Evolutionary conservation across 2,329 filamentous ascomycete species (phyloP).

Genomic region (Mycocentrospora acerina): DNA sequence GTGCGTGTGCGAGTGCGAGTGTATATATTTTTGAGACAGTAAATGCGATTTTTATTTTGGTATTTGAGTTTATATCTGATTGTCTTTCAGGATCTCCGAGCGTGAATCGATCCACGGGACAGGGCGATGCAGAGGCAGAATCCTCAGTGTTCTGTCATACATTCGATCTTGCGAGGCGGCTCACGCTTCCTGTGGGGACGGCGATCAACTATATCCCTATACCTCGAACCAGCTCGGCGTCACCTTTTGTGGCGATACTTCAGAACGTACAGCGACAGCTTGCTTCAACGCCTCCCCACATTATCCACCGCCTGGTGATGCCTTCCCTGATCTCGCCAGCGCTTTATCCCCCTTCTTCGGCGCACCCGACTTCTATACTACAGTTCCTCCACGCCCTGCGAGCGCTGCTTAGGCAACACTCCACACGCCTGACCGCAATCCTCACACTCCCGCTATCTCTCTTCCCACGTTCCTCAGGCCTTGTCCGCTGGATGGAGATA

Average conservation of each 20-base stretch:
- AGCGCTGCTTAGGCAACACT: conserved; percentile 69
- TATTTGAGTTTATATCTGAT: conserved; percentile 14
- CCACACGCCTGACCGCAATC: conserved; percentile 67
- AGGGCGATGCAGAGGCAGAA: conserved; percentile 53
- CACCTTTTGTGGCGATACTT: conserved; percentile 70
- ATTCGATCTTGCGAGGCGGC: conserved; percentile 55
- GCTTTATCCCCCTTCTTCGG: conserved; percentile 69
- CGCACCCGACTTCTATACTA: conserved; percentile 71
- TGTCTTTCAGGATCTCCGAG: conserved; percentile 19
- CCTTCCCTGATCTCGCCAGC: conserved; percentile 85
- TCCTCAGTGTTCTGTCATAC: conserved; percentile 50
- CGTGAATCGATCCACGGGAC: conserved; percentile 15
- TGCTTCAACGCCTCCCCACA: conserved; percentile 52
- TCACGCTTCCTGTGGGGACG: conserved; percentile 44
- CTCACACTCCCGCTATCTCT: conserved; percentile 78
- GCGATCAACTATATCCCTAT: conserved; percentile 55
- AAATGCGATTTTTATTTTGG: conserved; percentile 13
- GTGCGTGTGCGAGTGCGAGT: too few relatives aligned
- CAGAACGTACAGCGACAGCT: conserved; percentile 57
- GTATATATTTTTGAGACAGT: conserved; percentile 14
- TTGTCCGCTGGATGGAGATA: conserved; percentile 83
- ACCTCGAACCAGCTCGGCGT: conserved; percentile 43
- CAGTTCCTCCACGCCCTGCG: conserved; percentile 80
- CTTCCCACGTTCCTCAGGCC: conserved; percentile 71
- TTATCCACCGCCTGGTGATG: conserved; percentile 79